A percentile compares a stretch with the other conserved stretches of the same genome.
Evolutionary conservation across 179 eudicot genomes (phyloP).

Genomic region (Silene coronaria): DNA sequence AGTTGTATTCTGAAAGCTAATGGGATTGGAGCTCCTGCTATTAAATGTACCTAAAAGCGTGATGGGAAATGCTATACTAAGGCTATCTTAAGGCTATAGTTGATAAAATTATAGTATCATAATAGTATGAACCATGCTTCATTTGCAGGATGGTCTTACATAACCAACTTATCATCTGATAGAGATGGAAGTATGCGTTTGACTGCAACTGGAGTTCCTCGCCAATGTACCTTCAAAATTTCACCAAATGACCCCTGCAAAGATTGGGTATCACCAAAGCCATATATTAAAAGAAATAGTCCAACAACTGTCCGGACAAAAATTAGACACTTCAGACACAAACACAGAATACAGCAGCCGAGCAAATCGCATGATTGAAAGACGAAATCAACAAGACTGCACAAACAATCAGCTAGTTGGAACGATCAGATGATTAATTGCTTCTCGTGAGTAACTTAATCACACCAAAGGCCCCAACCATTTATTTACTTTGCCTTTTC

Average conservation of each 20-base stretch:
- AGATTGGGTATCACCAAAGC: constrained; percentile 8
- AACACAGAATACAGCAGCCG: not conserved
- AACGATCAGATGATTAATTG: not conserved
- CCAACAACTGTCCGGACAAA: not conserved
- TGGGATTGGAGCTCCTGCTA: not conserved
- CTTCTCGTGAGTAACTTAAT: not conserved
- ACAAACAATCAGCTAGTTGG: not conserved
- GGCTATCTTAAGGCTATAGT: not conserved
- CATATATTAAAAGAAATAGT: not conserved
- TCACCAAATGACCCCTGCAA: constrained; percentile 96
- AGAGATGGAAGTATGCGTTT: constrained; percentile 98
- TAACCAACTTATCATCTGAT: constrained; percentile 91
- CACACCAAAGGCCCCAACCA: not conserved
- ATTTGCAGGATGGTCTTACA: constrained; percentile 45
- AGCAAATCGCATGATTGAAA: constrained; percentile 4
- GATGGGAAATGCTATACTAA: not conserved
- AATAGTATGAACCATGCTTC: not conserved
- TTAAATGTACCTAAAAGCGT: not conserved
- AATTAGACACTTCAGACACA: not conserved
- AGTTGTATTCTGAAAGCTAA: not conserved
- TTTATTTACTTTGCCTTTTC: not conserved
- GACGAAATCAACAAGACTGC: not conserved
- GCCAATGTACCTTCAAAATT: constrained; percentile 90
- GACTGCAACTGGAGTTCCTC: constrained; percentile 99
- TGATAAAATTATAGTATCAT: not conserved